Conservation (phyloP, 169 alveolate species). For the Plasmodium fragile region DNA sequence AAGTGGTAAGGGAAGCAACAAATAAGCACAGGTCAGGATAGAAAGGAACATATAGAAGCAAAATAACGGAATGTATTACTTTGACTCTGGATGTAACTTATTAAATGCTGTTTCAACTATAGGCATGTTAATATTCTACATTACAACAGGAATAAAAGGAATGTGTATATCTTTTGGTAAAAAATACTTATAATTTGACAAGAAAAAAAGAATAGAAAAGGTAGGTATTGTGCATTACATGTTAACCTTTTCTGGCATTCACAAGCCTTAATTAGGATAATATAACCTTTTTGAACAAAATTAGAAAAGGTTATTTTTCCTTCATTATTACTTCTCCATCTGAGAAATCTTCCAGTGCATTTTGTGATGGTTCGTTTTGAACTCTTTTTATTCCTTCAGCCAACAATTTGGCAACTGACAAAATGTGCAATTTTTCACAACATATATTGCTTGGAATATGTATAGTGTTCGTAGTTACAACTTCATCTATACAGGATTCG, state of each 20-base stretch:
- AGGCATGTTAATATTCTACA: conserved; percentile 53
- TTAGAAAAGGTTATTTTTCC: conserved; percentile 89
- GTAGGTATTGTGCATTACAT: neutral
- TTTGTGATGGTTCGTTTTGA: conserved; percentile 76
- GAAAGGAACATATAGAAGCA: neutral
- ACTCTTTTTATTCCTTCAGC: conserved; percentile 88
- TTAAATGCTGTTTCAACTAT: conserved; percentile 38
- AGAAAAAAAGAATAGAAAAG: neutral
- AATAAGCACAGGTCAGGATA: neutral
- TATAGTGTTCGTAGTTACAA: conserved; percentile 84
- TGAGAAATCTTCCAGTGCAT: conserved; percentile 86
- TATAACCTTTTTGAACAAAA: conserved; percentile 83
- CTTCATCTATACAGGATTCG: conserved; percentile 84
- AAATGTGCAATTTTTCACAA: conserved; percentile 80
- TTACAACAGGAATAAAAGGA: conserved; percentile 15
- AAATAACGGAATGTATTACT: conserved; percentile 13
- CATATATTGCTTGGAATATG: conserved; percentile 79
- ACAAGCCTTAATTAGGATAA: neutral
- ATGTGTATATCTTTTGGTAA: neutral
- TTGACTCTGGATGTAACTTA: conserved; percentile 2
- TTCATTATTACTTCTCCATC: conserved; percentile 86
- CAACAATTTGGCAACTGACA: conserved; percentile 83
- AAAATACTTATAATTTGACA: neutral
- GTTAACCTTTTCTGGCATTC: neutral
- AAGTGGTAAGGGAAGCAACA: neutral